A percentile compares a stretch with the other conserved stretches of the same genome.
Evolutionary conservation across 305 asterid species (phyloP).

Genomic region (Ilex paraguariensis): DNA sequence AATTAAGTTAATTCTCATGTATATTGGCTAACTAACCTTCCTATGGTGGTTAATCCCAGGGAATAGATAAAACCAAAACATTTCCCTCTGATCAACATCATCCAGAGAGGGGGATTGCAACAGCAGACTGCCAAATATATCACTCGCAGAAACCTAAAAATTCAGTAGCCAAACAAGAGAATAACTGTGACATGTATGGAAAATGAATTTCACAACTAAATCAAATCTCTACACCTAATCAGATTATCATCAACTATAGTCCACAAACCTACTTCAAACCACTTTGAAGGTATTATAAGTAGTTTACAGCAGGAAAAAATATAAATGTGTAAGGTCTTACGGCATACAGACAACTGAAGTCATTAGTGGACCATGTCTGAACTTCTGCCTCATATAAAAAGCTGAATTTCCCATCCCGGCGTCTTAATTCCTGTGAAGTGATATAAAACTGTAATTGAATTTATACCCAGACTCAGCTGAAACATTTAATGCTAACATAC

Average conservation of each 20-base stretch:
- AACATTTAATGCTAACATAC: constrained; percentile 22
- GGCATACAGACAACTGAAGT: constrained; percentile 56
- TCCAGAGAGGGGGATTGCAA: constrained; percentile 61
- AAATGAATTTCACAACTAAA: too few relatives aligned
- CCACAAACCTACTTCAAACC: too few relatives aligned
- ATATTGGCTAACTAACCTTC: constrained; percentile 40
- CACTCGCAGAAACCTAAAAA: constrained; percentile 60
- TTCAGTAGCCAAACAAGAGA: too few relatives aligned
- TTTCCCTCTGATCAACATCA: constrained; percentile 76
- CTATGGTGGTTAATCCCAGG: constrained; percentile 41
- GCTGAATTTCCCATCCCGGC: constrained; percentile 33
- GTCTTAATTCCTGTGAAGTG: constrained; percentile 43
- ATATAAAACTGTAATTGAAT: too few relatives aligned
- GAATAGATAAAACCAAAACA: constrained; percentile 71
- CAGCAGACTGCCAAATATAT: constrained; percentile 54
- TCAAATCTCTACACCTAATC: too few relatives aligned
- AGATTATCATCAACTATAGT: too few relatives aligned
- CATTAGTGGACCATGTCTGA: constrained; percentile 53
- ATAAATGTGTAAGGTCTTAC: constrained; percentile 25
- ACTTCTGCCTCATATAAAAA: constrained; percentile 57
- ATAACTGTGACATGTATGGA: too few relatives aligned
- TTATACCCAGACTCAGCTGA: too few relatives aligned
- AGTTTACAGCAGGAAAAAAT: too few relatives aligned
- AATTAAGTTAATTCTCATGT: too few relatives aligned
- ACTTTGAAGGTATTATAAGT: too few relatives aligned